Evolutionary conservation across 176 grass and related monocot genomes (phyloP), one percentile per base, ranked within the genome.

Genomic region (Musa itinerans): DNA sequence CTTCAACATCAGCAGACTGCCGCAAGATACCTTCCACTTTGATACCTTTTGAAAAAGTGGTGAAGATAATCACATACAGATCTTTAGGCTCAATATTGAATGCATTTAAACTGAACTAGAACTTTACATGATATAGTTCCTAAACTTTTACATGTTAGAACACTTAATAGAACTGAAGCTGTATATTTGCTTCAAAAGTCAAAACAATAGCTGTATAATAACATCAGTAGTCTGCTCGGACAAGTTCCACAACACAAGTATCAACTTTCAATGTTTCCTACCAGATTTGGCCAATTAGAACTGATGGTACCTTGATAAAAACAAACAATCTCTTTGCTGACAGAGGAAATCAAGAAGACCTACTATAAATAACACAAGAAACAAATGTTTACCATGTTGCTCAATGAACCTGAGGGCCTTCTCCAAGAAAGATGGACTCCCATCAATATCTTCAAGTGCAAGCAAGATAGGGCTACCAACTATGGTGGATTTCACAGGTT

Each of bases 1-100:
- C 95, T 99, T 99, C 95, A 79, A 99, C 95, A 76, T 99, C 95
- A 89, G 95, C 95, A 81, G 95, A 99, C 75, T 99, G 95, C 34
- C 95, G 85, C 58, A 99, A 84, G 69, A 99, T 84, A 63, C 95
- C 95, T 89, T 99, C 95, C 78, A 94, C 88, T 83, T 99, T 99
- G 76, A 88, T 74, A 72, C 95, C 95, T 99, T 63, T 65, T 16
- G 8, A 82, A 49, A 87, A 53, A 80, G 54, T 83, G 50, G 24
- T 59, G 11, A 19, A 76, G 1, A 21, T 14, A 64, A 23, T 52
- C 34, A 77, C 54, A 76, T 74, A 43, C 1, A n/a, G 10, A 49
- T 34, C 26, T 61, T 50, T 15, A 72, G 11, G 50, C 50, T 29
- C 12, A 72, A 71, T n/a, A 72, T 9, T 53, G 34, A 12, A 22